These are phyloP conservation scores for Macrophomina pseudophaseolina DNA, from an alignment of 2,329 filamentous ascomycete species.

Conservation along the genomic window DNA sequence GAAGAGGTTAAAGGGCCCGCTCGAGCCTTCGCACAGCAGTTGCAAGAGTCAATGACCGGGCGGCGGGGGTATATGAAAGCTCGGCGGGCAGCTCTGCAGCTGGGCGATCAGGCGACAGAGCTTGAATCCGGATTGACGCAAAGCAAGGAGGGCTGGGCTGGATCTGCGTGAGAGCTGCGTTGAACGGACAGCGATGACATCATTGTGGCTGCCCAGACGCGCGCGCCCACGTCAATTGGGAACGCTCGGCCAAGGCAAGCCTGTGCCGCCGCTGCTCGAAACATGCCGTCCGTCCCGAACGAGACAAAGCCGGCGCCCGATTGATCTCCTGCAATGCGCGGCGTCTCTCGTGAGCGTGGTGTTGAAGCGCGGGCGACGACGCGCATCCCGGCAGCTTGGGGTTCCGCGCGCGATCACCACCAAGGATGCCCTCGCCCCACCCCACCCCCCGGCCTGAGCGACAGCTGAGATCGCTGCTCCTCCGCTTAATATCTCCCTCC, in stretches of 20 bases:
- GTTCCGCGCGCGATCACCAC: constrained; percentile 10
- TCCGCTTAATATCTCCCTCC: not conserved
- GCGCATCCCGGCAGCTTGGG: constrained; percentile 5
- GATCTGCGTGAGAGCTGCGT: constrained; percentile 12
- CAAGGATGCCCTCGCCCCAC: constrained; percentile 14
- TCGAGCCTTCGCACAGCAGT: constrained; percentile 4
- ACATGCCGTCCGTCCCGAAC: not conserved
- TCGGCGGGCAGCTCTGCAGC: not conserved
- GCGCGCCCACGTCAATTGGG: constrained; percentile 6
- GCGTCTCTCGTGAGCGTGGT: not conserved
- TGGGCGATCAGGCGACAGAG: not conserved
- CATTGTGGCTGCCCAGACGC: constrained; percentile 22
- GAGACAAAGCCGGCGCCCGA: not conserved
- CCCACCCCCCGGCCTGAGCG: constrained; percentile 3
- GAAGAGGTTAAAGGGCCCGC: constrained; percentile 3
- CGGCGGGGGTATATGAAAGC: not conserved
- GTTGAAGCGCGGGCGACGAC: not conserved
- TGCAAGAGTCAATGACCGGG: not conserved
- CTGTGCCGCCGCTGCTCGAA: not conserved
- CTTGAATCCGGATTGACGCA: constrained; percentile 18
- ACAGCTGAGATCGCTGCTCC: not conserved
- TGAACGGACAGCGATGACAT: constrained; percentile 19
- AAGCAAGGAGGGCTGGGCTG: not conserved
- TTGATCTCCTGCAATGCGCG: not conserved
- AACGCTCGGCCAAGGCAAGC: not conserved